Evolutionary conservation across 306 rosid species (phyloP).

Genomic region (Prunus dulcis): DNA sequence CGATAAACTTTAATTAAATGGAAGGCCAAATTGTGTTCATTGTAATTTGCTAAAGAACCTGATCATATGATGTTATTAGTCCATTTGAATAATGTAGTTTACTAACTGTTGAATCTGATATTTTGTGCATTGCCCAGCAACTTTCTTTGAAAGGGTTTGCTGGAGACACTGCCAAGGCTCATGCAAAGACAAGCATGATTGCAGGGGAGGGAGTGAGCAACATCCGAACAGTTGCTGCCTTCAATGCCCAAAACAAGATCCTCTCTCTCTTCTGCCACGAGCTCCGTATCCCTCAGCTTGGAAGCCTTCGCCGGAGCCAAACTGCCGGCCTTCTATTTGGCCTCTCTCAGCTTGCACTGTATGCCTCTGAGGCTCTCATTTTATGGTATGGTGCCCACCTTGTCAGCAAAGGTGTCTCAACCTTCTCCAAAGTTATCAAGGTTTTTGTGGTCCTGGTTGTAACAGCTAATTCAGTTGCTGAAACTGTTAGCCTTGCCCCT

Average conservation of each 20-base stretch:
- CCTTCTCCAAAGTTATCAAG: conserved; percentile 89
- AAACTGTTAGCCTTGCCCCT: conserved; percentile 97
- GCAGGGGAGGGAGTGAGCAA: conserved; percentile 99
- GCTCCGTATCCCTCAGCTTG: conserved; percentile 69
- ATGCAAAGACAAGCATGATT: conserved; percentile 98
- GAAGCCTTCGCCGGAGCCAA: conserved; percentile 85
- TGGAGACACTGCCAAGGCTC: conserved; percentile 98
- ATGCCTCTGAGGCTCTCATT: conserved; percentile 88
- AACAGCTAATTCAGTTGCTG: conserved; percentile 97
- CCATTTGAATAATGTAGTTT: conserved; percentile 9
- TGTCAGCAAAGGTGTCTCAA: conserved; percentile 74
- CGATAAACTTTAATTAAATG: background rate
- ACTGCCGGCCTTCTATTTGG: conserved; percentile 76
- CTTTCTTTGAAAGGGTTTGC: conserved; percentile 96
- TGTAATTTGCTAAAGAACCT: background rate
- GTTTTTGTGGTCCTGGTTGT: conserved; percentile 90
- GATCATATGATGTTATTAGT: background rate
- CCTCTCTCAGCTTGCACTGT: conserved; percentile 84
- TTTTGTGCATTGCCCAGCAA: conserved; percentile 59
- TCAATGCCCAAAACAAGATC: conserved; percentile 89
- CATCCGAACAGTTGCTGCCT: conserved; percentile 95
- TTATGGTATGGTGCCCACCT: conserved; percentile 94
- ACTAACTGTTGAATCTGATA: conserved; percentile 12
- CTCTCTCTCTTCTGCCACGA: conserved; percentile 67
- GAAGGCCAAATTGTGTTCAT: background rate